Base-by-base conservation (phyloP, 1,284 basidiomycete genomes). In the Leccinum subrobustum region DNA sequence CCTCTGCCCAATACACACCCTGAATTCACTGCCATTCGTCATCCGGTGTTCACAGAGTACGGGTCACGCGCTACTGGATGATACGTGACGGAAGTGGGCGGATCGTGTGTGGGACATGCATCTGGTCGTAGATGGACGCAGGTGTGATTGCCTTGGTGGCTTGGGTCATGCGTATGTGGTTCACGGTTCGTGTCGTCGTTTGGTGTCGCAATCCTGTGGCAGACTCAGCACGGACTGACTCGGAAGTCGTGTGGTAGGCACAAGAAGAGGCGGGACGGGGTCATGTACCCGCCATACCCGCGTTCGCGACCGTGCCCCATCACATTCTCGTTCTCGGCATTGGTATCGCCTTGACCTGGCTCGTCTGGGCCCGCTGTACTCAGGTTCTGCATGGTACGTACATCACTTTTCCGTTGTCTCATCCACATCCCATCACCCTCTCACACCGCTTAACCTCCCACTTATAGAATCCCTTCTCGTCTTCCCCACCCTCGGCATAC, bases 381-480 rank as follows among this genome's bases (percentile, higher is more conserved):
- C 81, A 80, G 65, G 76, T 87, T 55, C 70, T 87, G 11, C 80
- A 79, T 71, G 86, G 86, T 86, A 67, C 25, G 84, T 84, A 14
- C 20, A 5, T 44, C 42, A 11, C 44, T 4, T 14, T 6, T 35
- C 12, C 12, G 12, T 14, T 35, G 33, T 35, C 33, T 35, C 12
- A 14, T 35, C 12, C 33, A 12, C 12, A 14, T 35, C 12, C 33
- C 12, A 35, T 35, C 33, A 14, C 33, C 12, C 27, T 29, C 27
- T 29, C 27, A 23, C 23, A 29, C 27, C 27, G 7, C 27, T 8
- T 11, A 5, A 33, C 31, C 31, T 12, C 9, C 18, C 42, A 27
- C 6, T 33, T 51, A 35, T 57, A 92, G 91, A 92, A 75, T 89
- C 88, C 29, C 75, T 92, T 4, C 71, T 91, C 44, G 77, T 88